Evolutionary conservation across 2,329 filamentous ascomycete genomes (phyloP), one percentile per base, ranked within the genome.

Genomic region (Aspergillus persii): DNA sequence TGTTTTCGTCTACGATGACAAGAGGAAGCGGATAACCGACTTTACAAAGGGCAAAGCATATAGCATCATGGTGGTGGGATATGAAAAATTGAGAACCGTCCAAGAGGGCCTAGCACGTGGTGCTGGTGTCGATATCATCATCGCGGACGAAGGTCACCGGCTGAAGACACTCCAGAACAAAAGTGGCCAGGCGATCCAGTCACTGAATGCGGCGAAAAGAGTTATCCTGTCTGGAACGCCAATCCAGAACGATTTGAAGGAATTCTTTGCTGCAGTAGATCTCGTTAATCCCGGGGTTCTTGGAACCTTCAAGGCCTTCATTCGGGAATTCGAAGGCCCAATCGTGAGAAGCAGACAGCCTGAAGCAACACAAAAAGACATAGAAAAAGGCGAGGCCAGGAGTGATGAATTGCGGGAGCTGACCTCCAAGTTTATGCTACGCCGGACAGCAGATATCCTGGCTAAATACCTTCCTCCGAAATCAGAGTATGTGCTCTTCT

Each of bases 61-160:
- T 69, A 88, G 83, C 64, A 80, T 91, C 27, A 87, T 90, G 86
- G 88, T 91, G 63, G 85, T 91, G 58, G 88, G 88, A 1, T 91
- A 91, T 67, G 88, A 91, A 71, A 88, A 88, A 73, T 76, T 90
- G 31, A 81, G 86, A 51, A 82, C 80, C 4, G 84, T 90, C 1
- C 84, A 89, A 62, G 86, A 87, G 53, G 86, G 88, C 54, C 74
- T 91, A 49, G 83, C 85, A 62, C 85, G 85, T 67, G 85, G 84
- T 6, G 74, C 77, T 56, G 83, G 84, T 1, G 84, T 91, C 52
- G 89, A 91, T 68, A 88, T 89, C 57, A 82, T 89, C 57, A 84
- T 89, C 65, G 86, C 86, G n/a, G 87, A 89, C 66, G 87, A 89
- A 74, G 86, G 87, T 0, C 87, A 89, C 68, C 78, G 87, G 50